Evolutionary conservation across 305 asterid genomes (phyloP).

Genomic region (Plantago lanceolata): DNA sequence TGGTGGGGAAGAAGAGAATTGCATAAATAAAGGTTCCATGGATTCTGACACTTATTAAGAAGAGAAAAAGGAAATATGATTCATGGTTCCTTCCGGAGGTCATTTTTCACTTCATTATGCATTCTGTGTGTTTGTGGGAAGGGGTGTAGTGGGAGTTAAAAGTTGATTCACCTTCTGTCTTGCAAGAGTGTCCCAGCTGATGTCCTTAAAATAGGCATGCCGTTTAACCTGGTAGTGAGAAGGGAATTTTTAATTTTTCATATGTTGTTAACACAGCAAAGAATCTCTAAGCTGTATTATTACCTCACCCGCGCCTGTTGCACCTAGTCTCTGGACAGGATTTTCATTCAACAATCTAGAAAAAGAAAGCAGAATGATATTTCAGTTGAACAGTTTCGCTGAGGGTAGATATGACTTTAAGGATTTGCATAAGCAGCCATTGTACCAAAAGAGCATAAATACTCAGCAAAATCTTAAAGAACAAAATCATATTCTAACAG

Average conservation of each 20-base stretch:
- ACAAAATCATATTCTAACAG: background rate
- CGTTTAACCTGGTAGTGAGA: slow-evolving; percentile 62
- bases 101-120: slow-evolving; percentile 2
- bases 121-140: slow-evolving; percentile 5
- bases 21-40: slow-evolving; percentile 12
- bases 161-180: slow-evolving; percentile 76
- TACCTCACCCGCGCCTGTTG: slow-evolving; percentile 91
- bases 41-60: slow-evolving; percentile 3
- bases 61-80: too few species aligned
- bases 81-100: background rate
- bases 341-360: slow-evolving; percentile 77
- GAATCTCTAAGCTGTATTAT: slow-evolving; percentile 22
- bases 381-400: slow-evolving; percentile 18
- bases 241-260: slow-evolving; percentile 17
- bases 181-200: slow-evolving; percentile 88
- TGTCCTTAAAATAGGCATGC: slow-evolving; percentile 69
- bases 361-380: slow-evolving; percentile 22
- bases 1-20: slow-evolving; percentile 31
- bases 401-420: slow-evolving; percentile 13
- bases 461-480: background rate
- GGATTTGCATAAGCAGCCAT: background rate
- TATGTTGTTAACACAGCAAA: slow-evolving; percentile 16
- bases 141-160: slow-evolving; percentile 19
- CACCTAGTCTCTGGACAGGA: slow-evolving; percentile 91
- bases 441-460: background rate